phyloP scores from a whole-genome alignment of 305 asterid species.

The Nicotiana rustica region DNA sequence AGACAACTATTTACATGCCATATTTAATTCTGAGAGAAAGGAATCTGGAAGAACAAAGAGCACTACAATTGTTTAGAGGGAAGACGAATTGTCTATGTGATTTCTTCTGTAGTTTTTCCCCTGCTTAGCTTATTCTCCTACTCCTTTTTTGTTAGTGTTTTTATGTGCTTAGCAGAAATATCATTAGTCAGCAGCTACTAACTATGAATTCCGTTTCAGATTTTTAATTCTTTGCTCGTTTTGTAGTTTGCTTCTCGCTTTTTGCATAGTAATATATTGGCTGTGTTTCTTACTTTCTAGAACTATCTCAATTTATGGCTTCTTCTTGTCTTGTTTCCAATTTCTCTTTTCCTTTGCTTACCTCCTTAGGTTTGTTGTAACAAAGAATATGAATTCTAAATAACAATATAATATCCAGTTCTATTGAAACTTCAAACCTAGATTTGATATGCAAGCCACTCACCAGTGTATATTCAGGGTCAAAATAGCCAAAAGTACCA shows the following conservation, averaged over 20 bases:
- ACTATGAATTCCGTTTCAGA: neutral
- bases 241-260: constrained; percentile 16
- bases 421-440: neutral
- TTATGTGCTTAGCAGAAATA: neutral
- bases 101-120: neutral
- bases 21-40: neutral
- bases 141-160: neutral
- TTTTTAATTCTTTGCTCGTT: neutral
- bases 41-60: neutral
- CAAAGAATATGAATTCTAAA: neutral
- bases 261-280: neutral
- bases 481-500: constrained; percentile 96
- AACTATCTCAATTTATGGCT: neutral
- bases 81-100: neutral
- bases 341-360: neutral
- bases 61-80: neutral
- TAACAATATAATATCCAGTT: constrained; percentile 10
- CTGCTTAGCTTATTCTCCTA: neutral
- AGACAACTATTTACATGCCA: constrained; percentile 4
- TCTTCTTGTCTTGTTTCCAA: neutral
- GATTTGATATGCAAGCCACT: constrained; percentile 25
- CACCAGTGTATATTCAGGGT: constrained; percentile 96
- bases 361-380: neutral
- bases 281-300: neutral
- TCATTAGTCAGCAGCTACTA: neutral